Base-by-base conservation (phyloP, 768 basidiomycete species). In the Pholiota conissans region DNA sequence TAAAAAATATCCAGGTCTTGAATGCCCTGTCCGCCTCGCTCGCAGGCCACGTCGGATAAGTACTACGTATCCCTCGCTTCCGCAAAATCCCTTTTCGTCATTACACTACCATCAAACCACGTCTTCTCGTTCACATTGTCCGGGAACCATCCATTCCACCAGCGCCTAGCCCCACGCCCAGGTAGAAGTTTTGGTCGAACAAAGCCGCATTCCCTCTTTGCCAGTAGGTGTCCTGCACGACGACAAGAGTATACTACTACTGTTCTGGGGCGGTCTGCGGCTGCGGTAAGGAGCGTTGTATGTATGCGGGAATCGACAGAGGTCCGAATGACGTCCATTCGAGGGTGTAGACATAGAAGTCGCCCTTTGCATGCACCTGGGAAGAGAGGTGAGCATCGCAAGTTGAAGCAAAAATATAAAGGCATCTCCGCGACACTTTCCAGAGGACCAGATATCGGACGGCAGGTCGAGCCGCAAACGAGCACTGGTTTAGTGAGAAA, bases 131-230 rank as follows among this genome's bases (percentile, higher is more conserved):
- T 91, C 3, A 84, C 74, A 6, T 76, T 79, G 65, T 96, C 94
- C 0, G 90, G 90, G 82, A 95, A 95, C 89, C 89, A 95, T 20
- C 93, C 93, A 58, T 93, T 0, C 91, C 92, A 0, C 93, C 93
- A 0, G 78, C 91, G 0, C 87, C 90, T 8, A 95, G 73, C 62
- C 88, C 77, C 54, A 95, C 75, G 49, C 89, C 81, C 20, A 95
- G 69, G 76, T 91, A 94, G 70, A 96, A 95, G 1, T 81, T 85
- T 65, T 91, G 84, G 74, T 95, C 91, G 67, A 93, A 95, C 20
- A 93, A 92, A 9, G 91, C 89, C 8, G 82, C 79, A 49, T 45
- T 45, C 42, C 22, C 42, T 3, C 83, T 76, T 14, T 78, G 76
- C 14, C 73, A 35, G 47, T 47, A 58, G 51, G 94, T 28, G 66